Conservation (phyloP, 805 yeast genomes). For the Candida odintsovae region DNA sequence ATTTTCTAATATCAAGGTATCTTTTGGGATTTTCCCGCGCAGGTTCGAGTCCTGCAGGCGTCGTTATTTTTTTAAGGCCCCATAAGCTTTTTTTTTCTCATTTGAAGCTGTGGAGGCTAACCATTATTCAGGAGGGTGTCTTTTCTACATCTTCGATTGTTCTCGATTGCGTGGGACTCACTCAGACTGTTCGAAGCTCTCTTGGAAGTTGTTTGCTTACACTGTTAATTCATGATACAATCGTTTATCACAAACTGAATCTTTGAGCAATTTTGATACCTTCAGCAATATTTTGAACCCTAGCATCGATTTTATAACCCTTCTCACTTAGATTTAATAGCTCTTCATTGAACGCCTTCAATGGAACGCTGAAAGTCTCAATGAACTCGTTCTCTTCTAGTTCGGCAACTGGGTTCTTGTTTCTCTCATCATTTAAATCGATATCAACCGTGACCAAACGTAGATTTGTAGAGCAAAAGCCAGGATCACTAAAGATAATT, state of each 20-base stretch:
- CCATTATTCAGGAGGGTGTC: too few relatives aligned
- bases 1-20: too few relatives aligned
- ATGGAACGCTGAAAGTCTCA: conserved; percentile 74
- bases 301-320: conserved; percentile 81
- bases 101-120: too few relatives aligned
- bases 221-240: too few relatives aligned
- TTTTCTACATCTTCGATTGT: too few relatives aligned
- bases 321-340: conserved; percentile 46
- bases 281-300: conserved; percentile 79
- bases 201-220: too few relatives aligned
- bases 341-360: conserved; percentile 48
- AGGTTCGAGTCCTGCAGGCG: conserved; percentile 27
- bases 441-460: conserved; percentile 73
- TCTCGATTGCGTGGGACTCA: too few relatives aligned
- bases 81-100: too few relatives aligned
- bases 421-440: conserved; percentile 62
- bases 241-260: conserved; percentile 22
- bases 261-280: conserved; percentile 60
- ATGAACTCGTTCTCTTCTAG: conserved; percentile 91
- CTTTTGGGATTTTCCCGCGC: too few relatives aligned
- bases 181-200: too few relatives aligned
- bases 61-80: conserved; percentile 11
- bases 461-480: conserved; percentile 85
- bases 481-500: conserved; percentile 69
- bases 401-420: conserved; percentile 62